Base-by-base conservation (phyloP, 192 early-diverging fungal genomes). In the Coemansia sp. region DNA sequence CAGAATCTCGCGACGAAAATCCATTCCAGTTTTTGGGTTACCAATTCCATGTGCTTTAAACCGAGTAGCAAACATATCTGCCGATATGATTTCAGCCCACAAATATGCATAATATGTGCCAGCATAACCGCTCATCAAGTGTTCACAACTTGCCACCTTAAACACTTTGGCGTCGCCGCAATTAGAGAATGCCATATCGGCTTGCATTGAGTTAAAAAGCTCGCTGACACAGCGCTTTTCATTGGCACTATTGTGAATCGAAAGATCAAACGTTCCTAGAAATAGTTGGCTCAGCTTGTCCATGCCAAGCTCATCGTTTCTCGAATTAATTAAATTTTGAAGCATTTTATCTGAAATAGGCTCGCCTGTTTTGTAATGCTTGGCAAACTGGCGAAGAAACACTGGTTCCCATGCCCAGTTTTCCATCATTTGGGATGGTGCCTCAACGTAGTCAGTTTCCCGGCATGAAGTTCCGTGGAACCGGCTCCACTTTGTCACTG, bases 341-440 rank as follows among this genome's bases (percentile, higher is more conserved):
- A 90, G 78, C 45, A 92, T 64, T 12, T 82, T 74, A 41, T 83
- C 83, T 0, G 91, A 88, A 19, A 92, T 70, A 10, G 77, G 75
- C 35, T 86, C 71, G 2, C 77, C 76, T 18, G 84, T 85, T 48
- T 88, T 71, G 72, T 87, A 88, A 61, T 93, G 90, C 52, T 76
- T 67, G 43, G 85, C 80, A 19, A 85, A 57, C 7, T 58, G 39
- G 22, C 82, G 62, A 6, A 88, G 61, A 7, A 81, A 77, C 13
- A 65, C 59, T 9, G 76, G 72, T 23, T 85, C 83, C 72, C 81
- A 88, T 18, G 82, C 77, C 87, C 83, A 87, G 69, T 90, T 91
- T 66, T 91, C 90, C 23, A 92, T 74, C 89, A 93, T 90, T 80
- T 91, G 89, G 24, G 85, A 86, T n/a, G 91, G 91, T 10, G 88